phyloP scores from a whole-genome alignment of 1,139 yeast genomes.

The Kazachstania sp. region DNA sequence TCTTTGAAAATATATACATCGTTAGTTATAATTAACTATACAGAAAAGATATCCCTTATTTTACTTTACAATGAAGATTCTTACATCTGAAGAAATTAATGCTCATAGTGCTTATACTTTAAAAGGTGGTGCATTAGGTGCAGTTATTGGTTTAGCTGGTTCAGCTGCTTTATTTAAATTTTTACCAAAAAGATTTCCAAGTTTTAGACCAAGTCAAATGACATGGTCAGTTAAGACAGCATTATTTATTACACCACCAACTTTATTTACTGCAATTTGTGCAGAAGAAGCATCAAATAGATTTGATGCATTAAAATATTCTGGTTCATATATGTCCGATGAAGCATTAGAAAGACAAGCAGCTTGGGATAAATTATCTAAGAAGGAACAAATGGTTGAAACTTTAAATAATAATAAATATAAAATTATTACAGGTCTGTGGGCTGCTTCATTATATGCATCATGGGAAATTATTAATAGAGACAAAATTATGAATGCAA shows the following conservation, averaged over 20 bases:
- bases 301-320: conserved; percentile 46
- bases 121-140: conserved; percentile 57
- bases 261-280: conserved; percentile 43
- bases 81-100: conserved; percentile 54
- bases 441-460: conserved; percentile 85
- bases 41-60: no score
- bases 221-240: conserved; percentile 52
- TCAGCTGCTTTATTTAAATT: conserved; percentile 43
- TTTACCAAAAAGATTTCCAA: conserved; percentile 38
- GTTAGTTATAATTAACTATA: no score
- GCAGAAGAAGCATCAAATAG: conserved; percentile 53
- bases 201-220: conserved; percentile 33
- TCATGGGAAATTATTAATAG: conserved; percentile 70
- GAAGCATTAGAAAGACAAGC: conserved; percentile 34
- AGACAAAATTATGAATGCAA: conserved; percentile 65
- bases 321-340: conserved; percentile 34
- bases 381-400: conserved; percentile 40
- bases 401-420: conserved; percentile 55
- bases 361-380: conserved; percentile 41
- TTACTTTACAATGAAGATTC: conserved; percentile 47
- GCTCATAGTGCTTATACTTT: conserved; percentile 53
- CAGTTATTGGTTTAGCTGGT: conserved; percentile 44
- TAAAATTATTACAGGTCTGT: conserved; percentile 63
- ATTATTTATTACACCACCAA: conserved; percentile 51
- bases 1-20: no score